These are phyloP conservation scores for Russula sp. DNA, from an alignment of 768 basidiomycete species.

Conservation along the genomic window DNA sequence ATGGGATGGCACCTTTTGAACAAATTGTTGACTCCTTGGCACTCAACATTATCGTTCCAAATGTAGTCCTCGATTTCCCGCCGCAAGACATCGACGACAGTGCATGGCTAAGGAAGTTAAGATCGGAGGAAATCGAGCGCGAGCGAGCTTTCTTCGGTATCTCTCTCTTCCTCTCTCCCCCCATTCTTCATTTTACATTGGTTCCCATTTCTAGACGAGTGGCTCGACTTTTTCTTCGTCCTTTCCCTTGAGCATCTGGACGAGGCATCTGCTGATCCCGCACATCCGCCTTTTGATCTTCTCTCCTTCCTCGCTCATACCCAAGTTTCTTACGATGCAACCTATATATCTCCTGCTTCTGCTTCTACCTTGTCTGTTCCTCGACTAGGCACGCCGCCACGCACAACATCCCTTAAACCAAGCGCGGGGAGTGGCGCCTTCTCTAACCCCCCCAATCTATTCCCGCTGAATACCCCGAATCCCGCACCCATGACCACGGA, in stretches of 20 bases:
- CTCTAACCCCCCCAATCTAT: slow-evolving; percentile 48
- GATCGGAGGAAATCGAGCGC: slow-evolving; percentile 40
- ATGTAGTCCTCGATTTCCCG: slow-evolving; percentile 56
- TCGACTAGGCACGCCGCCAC: slow-evolving; percentile 36
- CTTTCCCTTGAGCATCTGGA: slow-evolving; percentile 29
- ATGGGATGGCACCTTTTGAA: slow-evolving; percentile 43
- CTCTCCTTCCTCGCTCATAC: slow-evolving; percentile 59
- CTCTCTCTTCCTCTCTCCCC: slow-evolving; percentile 17
- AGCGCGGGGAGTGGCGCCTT: neutral
- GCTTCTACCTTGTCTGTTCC: slow-evolving; percentile 29
- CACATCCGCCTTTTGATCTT: slow-evolving; percentile 33
- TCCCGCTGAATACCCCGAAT: slow-evolving; percentile 78
- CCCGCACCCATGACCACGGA: slow-evolving; percentile 71
- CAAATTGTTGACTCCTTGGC: slow-evolving; percentile 51
- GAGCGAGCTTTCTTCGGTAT: slow-evolving; percentile 70
- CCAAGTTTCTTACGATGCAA: slow-evolving; percentile 75
- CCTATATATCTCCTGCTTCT: slow-evolving; percentile 57
- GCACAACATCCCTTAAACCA: slow-evolving; percentile 41
- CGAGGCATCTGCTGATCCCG: slow-evolving; percentile 26
- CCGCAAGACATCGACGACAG: slow-evolving; percentile 35
- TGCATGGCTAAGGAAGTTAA: slow-evolving; percentile 49
- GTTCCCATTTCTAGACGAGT: slow-evolving; percentile 32
- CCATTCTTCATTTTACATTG: slow-evolving; percentile 22
- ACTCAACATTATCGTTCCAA: slow-evolving; percentile 58
- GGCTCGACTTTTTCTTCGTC: slow-evolving; percentile 23